A percentile compares a stretch with the other conserved stretches of the same genome.
phyloP scores from a whole-genome alignment of 352 stramenopile genomes.

The Pythium guiyangense region DNA sequence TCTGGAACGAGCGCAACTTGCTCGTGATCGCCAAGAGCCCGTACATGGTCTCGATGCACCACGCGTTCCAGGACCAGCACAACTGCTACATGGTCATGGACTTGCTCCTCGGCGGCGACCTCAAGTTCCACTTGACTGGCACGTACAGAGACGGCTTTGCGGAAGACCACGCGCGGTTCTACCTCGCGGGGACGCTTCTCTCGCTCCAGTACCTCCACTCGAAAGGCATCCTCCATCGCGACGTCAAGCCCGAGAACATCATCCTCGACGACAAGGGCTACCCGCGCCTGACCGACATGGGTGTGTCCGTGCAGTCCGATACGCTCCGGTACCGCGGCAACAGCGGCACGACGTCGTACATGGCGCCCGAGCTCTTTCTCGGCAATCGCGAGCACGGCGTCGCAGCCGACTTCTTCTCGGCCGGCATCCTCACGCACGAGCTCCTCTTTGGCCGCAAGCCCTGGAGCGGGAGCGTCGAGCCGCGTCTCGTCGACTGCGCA shows the following conservation, averaged over 20 bases:
- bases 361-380: constrained; percentile 68
- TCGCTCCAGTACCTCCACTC: constrained; percentile 68
- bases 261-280: constrained; percentile 79
- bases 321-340: constrained; percentile 39
- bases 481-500: constrained; percentile 27
- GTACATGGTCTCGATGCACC: constrained; percentile 57
- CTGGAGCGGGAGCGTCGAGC: constrained; percentile 29
- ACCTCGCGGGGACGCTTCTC: constrained; percentile 51
- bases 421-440: constrained; percentile 55
- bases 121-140: constrained; percentile 60
- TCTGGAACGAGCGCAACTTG: constrained; percentile 76
- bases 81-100: constrained; percentile 83
- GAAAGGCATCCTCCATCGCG: constrained; percentile 66
- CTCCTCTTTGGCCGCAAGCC: constrained; percentile 41
- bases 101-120: constrained; percentile 60
- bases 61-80: constrained; percentile 57
- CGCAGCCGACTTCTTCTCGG: constrained; percentile 56
- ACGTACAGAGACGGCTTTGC: constrained; percentile 52
- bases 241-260: constrained; percentile 86
- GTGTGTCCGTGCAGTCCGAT: constrained; percentile 54
- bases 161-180: constrained; percentile 50
- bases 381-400: constrained; percentile 48
- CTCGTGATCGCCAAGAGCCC: constrained; percentile 43
- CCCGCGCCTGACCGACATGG: constrained; percentile 66
- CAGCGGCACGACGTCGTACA: constrained; percentile 64